Base-by-base conservation (phyloP, 108 stramenopile species). In the Chaetoceros tenuissimus region DNA sequence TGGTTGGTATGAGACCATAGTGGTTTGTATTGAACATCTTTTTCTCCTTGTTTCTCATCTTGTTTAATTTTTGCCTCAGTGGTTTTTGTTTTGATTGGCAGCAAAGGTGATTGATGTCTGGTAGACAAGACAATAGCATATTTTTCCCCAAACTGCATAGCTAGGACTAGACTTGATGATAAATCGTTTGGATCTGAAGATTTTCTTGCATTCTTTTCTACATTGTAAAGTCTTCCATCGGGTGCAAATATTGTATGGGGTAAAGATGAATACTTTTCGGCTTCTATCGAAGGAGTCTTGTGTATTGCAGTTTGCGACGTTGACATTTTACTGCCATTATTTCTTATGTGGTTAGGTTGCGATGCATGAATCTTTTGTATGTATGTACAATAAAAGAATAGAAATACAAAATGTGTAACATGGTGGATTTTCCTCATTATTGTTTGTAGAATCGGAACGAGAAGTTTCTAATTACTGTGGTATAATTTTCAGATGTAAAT, bases 171-270 rank as follows among this genome's bases (percentile, higher is more conserved):
- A 68, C 77, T 78, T 24, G 74, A 69, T 1, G 55, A 54, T 46
- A 48, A 45, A 53, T 76, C 64, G 1, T 28, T 45, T 21, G 51
- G 44, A 17, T 56, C 48, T 53, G 22, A 49, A 0, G 77, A 63
- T 48, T 67, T 69, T 45, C 63, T 51, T 10, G 71, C 67, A 3
- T 62, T 68, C 1, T 63, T 55, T 60, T 91, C 85, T 0, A 91
- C 80, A 19, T 72, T 65, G 53, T 75, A 68, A 16, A 91, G 63
- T 47, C 85, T 60, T 24, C 89, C 89, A 26, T 67, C 77, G 0
- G 89, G 84, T 26, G 85, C 85, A 62, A 91, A 91, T 1, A 85
- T 76, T 19, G 62, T 80, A 1, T 81, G 81, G 1, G 83, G 81
- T 3, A 80, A 54, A n/a, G 69, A 55, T 17, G 43, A 60, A 55